Base-by-base conservation (phyloP, 1,284 basidiomycete species). In the Naganishia sp. region DNA sequence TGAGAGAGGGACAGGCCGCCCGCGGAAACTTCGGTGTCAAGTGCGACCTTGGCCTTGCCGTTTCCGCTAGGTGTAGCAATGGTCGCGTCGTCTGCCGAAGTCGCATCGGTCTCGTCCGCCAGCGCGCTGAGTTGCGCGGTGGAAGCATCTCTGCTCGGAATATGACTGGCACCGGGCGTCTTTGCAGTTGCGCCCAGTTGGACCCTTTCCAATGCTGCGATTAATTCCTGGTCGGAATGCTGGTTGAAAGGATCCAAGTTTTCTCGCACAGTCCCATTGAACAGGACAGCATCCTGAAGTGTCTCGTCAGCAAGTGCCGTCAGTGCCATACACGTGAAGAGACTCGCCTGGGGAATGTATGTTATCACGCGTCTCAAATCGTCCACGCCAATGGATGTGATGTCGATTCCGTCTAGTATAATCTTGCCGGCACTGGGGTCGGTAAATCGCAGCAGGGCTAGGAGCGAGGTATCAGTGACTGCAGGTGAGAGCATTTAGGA, bases 201-300 rank as follows among this genome's bases (percentile, higher is more conserved):
- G 10, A 66, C 65, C 53, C 54, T 44, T 10, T 66, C 71, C 13
- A 84, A 75, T 0, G 79, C 81, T 25, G 81, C 80, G 85, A 80
- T 74, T 83, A 94, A 74, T 68, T 91, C 90, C 15, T 82, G 83
- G 70, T 97, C 94, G 0, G 86, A 85, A 72, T 94, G 88, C 71
- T 94, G 90, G 55, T 83, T 79, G 81, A 93, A 94, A 0, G 91
- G 93, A 80, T 96, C 93, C 3, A 95, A 77, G 71, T 94, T 94
- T 23, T 92, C 89, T 21, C 90, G 83, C 28, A 95, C 81, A 0
- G 90, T 93, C 0, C 93, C 92, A 0, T 88, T 90, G 81, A 96
- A 95, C 3, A 95, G 81, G 0, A 92, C 87, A 2, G 90, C 88
- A 69, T 93, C 81, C 61, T 75, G 65, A 44, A 44, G 39, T 36